These are phyloP conservation scores for Xylaria nigripes DNA, from an alignment of 495 filamentous ascomycete genomes.

Conservation along the genomic window DNA sequence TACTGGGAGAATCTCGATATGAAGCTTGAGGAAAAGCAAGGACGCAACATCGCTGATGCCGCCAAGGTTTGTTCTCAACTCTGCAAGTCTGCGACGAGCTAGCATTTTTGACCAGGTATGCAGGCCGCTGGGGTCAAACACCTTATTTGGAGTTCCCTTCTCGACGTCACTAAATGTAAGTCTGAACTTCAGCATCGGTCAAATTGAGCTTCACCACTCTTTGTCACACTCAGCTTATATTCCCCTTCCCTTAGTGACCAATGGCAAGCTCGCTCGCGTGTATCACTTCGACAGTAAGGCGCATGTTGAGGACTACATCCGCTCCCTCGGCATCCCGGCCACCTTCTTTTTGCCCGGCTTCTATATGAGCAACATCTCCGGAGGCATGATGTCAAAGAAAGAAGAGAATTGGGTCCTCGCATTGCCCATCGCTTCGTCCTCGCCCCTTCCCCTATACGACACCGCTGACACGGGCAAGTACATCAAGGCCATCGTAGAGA, in stretches of 20 bases:
- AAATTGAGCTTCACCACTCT: neutral
- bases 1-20: constrained; percentile 41
- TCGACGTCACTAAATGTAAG: constrained; percentile 8
- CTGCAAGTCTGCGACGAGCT: neutral
- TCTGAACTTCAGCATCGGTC: neutral
- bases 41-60: constrained; percentile 48
- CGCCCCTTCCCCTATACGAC: constrained; percentile 47
- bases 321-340: constrained; percentile 35
- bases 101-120: neutral
- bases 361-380: constrained; percentile 49
- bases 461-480: constrained; percentile 50
- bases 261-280: constrained; percentile 43
- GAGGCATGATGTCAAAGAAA: constrained; percentile 22
- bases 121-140: constrained; percentile 40
- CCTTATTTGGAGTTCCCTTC: constrained; percentile 42
- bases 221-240: neutral
- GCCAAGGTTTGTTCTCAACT: constrained; percentile 30
- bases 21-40: constrained; percentile 47
- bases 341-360: constrained; percentile 51
- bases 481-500: constrained; percentile 42
- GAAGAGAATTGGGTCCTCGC: constrained; percentile 33
- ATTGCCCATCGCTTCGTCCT: constrained; percentile 30
- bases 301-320: constrained; percentile 50
- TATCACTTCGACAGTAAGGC: constrained; percentile 58
- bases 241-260: constrained; percentile 23